phyloP scores from a whole-genome alignment of 2,329 filamentous ascomycete genomes.

The Paecilomyces sp. region DNA sequence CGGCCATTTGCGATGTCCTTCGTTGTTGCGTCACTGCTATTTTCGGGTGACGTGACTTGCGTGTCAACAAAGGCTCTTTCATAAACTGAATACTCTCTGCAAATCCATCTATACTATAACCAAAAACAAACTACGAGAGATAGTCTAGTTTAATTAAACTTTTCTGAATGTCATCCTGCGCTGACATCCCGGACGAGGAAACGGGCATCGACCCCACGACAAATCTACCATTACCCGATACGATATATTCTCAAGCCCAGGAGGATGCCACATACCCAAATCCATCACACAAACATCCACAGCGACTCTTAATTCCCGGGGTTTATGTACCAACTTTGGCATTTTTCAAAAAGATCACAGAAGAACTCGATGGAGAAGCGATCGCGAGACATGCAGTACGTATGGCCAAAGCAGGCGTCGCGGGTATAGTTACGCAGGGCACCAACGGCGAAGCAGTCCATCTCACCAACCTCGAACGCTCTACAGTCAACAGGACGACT shows the following conservation, averaged over 20 bases:
- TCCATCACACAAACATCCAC: background rate
- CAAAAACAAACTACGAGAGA: background rate
- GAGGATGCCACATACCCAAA: background rate
- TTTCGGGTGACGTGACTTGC: background rate
- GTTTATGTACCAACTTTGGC: constrained; percentile 63
- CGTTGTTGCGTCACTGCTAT: background rate
- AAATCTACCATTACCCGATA: background rate
- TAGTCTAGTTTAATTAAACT: background rate
- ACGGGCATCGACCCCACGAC: background rate
- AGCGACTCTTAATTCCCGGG: constrained; percentile 24
- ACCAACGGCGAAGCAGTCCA: constrained; percentile 70
- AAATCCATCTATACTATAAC: background rate
- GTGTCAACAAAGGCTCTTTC: background rate
- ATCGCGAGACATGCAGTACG: constrained; percentile 52
- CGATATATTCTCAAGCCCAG: background rate
- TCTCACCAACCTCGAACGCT: constrained; percentile 58
- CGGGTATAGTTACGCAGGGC: constrained; percentile 62
- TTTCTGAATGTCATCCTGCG: background rate
- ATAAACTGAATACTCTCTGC: background rate
- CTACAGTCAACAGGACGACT: constrained; percentile 52
- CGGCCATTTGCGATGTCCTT: background rate
- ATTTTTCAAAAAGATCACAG: constrained; percentile 55
- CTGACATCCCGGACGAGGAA: background rate
- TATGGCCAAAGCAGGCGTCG: constrained; percentile 58
- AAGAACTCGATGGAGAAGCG: constrained; percentile 56